These are phyloP conservation scores for Hypomontagnella monticulosa DNA, from an alignment of 495 filamentous ascomycete genomes.

Conservation along the genomic window DNA sequence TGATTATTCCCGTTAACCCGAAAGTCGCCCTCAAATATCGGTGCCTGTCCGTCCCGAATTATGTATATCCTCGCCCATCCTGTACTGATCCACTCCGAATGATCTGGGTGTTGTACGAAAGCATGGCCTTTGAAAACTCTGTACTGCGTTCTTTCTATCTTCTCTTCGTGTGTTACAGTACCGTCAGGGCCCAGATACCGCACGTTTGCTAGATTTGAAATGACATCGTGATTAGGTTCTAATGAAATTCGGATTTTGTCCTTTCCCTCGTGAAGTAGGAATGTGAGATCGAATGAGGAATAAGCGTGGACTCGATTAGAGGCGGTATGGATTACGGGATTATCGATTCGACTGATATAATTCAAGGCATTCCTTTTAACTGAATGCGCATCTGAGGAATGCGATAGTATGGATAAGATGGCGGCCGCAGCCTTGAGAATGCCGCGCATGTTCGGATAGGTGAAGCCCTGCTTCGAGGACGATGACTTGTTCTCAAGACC, in stretches of 20 bases:
- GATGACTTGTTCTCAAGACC: constrained; percentile 38
- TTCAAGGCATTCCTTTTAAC: constrained; percentile 77
- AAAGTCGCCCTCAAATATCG: constrained; percentile 93
- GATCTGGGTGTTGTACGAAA: constrained; percentile 69
- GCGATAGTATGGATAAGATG: constrained; percentile 38
- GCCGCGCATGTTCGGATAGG: constrained; percentile 41
- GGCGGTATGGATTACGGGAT: constrained; percentile 79
- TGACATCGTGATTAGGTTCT: constrained; percentile 91
- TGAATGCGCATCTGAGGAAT: constrained; percentile 68
- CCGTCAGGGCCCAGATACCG: constrained; percentile 78
- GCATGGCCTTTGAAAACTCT: constrained; percentile 85
- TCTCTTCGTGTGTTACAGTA: constrained; percentile 65
- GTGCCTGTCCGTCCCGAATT: constrained; percentile 75
- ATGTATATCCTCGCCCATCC: constrained; percentile 89
- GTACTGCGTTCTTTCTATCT: constrained; percentile 74
- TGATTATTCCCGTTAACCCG: constrained; percentile 81
- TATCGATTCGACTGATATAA: constrained; percentile 76
- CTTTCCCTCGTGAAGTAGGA: constrained; percentile 71
- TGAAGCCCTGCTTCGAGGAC: constrained; percentile 41
- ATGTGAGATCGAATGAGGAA: constrained; percentile 83
- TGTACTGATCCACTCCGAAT: constrained; percentile 76
- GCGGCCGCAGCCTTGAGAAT: constrained; percentile 39
- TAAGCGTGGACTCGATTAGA: constrained; percentile 80
- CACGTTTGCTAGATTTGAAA: constrained; percentile 78
- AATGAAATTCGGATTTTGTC: constrained; percentile 81